Conservation (phyloP, 495 filamentous ascomycete genomes). For the Penicillium parvum region DNA sequence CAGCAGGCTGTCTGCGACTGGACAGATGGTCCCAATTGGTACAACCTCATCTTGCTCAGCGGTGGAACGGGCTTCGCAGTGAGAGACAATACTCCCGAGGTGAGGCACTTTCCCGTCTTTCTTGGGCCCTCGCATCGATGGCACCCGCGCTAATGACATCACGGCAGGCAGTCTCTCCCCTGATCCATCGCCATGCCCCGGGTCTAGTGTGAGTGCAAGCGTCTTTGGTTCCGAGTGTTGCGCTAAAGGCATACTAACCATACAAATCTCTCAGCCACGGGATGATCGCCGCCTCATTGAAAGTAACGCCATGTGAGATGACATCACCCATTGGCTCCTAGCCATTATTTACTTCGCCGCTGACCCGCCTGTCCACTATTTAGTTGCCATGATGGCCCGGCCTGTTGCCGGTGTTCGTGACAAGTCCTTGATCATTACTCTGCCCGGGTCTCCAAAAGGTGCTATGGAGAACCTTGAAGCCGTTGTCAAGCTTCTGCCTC, state of each 20-base stretch:
- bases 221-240: background rate
- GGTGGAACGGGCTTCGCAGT: conserved; percentile 92
- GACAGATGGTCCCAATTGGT: conserved; percentile 54
- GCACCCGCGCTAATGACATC: conserved; percentile 21
- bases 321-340: conserved; percentile 8
- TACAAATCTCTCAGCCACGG: conserved; percentile 61
- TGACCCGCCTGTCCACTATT: conserved; percentile 12
- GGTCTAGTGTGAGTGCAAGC: conserved; percentile 67
- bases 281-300: conserved; percentile 83
- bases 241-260: conserved; percentile 29
- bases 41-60: conserved; percentile 80
- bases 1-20: conserved; percentile 65
- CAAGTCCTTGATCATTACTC: conserved; percentile 78
- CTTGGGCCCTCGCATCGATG: no score
- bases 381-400: conserved; percentile 96
- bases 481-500: conserved; percentile 82
- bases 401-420: conserved; percentile 88
- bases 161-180: conserved; percentile 67
- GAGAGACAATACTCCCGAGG: conserved; percentile 87
- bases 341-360: conserved; percentile 16
- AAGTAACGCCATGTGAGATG: conserved; percentile 81
- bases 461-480: conserved; percentile 92
- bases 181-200: conserved; percentile 83
- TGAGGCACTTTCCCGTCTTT: conserved; percentile 30
- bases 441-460: conserved; percentile 96